Evolutionary conservation across 129 eudicot species (phyloP), one percentile per base, ranked within the genome.

Genomic region (Pittosporum tobira): DNA sequence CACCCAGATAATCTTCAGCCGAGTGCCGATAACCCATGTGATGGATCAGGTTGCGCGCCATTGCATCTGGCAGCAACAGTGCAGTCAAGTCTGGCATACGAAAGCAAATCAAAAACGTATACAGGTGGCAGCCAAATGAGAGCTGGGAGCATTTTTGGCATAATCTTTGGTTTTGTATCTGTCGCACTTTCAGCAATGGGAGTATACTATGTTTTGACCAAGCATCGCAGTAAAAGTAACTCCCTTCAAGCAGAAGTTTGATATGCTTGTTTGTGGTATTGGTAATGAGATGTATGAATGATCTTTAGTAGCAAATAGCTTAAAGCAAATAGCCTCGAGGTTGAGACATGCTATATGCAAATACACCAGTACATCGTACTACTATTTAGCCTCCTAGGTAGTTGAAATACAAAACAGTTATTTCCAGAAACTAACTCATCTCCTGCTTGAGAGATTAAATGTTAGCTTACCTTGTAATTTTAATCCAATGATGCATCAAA

Each of bases 21-120:
- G 2, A 43, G 28, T 7, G 24, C 34, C 37, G 62, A 45, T 25
- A 40, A 50, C 28, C 75, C 76, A 5, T 77, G 85, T 67, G 63
- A 59, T 43, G 48, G 54, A 53, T 52, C 81, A 47, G 45, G 43
- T 11, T 74, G 87, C 64, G 66, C 84, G 20, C 75, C 84, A 9
- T 26, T 79, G 70, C 88, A 93, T 46, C 53, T 74, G 20, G 88
- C 96, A 27, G 85, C 93, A n/a, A 75, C 84, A 1, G 83, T 87
- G 52, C 71, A 79, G 53, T 81, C 91, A 5, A 69, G 70, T 30
- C 66, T 78, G 25, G 82, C 79, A 70, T 61, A 73, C 7, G 83
- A 69, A 66, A 79, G 82, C 68, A 59, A 38, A 52, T 36, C 64
- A 2, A 56, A 50, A 25, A 30, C 23, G 0, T 61, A 30, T 38